A percentile compares a stretch with the other conserved stretches of the same genome.
Conservation (phyloP, 1,139 yeast genomes). For the Suhomyces maxii region DNA sequence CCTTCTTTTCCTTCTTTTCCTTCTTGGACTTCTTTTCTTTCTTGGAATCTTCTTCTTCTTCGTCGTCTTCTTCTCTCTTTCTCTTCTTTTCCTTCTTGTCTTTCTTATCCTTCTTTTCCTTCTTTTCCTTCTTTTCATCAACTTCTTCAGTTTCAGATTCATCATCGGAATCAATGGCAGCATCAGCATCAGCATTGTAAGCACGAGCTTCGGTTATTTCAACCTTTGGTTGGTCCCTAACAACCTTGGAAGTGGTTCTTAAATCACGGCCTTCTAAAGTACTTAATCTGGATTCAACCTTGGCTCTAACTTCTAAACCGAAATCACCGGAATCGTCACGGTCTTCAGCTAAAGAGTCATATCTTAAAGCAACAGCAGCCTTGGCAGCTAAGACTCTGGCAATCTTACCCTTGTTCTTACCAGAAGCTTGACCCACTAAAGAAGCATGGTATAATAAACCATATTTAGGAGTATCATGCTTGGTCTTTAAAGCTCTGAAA, state of each 20-base stretch:
- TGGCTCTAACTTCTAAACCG: conserved; percentile 88
- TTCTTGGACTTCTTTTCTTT: conserved; percentile 30
- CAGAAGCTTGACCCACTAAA: conserved; percentile 92
- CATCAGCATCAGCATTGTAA: conserved; percentile 93
- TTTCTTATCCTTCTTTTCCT: conserved; percentile 30
- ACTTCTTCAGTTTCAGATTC: conserved; percentile 54
- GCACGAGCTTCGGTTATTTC: conserved; percentile 82
- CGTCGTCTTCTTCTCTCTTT: conserved; percentile 48
- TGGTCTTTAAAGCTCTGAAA: conserved; percentile 97
- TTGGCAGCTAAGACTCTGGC: conserved; percentile 99
- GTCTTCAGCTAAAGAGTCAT: conserved; percentile 96
- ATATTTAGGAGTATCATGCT: conserved; percentile 97
- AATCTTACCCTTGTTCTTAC: conserved; percentile 97
- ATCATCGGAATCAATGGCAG: conserved; percentile 45
- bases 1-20: conserved; percentile 46
- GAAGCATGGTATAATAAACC: conserved; percentile 97
- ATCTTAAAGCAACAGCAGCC: conserved; percentile 94
- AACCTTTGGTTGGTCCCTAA: conserved; percentile 77
- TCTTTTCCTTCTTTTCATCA: conserved; percentile 33
- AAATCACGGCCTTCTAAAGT: conserved; percentile 93
- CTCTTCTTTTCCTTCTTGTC: conserved; percentile 20
- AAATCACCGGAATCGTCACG: conserved; percentile 93
- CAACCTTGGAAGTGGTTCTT: conserved; percentile 76
- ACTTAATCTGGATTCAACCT: conserved; percentile 92
- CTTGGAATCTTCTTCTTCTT: conserved; percentile 42